A percentile compares a stretch with the other conserved stretches of the same genome.
Conservation (phyloP, 768 basidiomycete species). For the Pisolithus sp. region DNA sequence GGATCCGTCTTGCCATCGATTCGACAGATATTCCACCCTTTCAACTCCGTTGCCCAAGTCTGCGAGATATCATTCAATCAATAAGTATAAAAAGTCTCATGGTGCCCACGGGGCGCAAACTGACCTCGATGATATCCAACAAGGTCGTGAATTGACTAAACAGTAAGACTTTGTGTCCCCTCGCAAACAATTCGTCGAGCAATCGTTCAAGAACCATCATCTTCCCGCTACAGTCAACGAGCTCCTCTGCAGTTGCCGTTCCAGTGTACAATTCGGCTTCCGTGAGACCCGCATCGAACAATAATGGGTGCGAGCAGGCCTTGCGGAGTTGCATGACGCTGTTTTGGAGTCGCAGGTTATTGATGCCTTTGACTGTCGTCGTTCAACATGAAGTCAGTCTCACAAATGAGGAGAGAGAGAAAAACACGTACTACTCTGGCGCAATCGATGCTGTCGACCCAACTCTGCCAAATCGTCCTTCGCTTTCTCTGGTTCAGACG, state of each 20-base stretch:
- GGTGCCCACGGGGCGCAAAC: no score
- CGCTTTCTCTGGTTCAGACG: constrained; percentile 22
- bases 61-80: not conserved
- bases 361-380: constrained; percentile 66
- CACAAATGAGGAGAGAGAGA: not conserved
- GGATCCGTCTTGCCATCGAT: constrained; percentile 87
- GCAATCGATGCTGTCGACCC: constrained; percentile 51
- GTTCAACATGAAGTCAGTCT: constrained; percentile 2
- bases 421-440: constrained; percentile 50
- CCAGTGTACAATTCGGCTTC: not conserved
- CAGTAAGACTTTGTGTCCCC: constrained; percentile 78
- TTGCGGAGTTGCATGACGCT: constrained; percentile 96
- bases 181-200: constrained; percentile 71
- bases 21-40: constrained; percentile 79
- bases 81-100: no score
- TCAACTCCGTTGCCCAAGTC: constrained; percentile 79
- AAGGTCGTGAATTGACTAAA: constrained; percentile 95
- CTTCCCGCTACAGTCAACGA: constrained; percentile 87
- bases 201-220: constrained; percentile 94
- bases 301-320: constrained; percentile 88
- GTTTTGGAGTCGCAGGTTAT: constrained; percentile 92
- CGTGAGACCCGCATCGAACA: constrained; percentile 50
- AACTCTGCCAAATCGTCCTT: constrained; percentile 46
- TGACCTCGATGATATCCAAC: constrained; percentile 90
- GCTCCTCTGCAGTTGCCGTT: constrained; percentile 65